phyloP scores from a whole-genome alignment of 225 moss, liverwort and hornwort species.

The Pseudoscleropodium purum region DNA sequence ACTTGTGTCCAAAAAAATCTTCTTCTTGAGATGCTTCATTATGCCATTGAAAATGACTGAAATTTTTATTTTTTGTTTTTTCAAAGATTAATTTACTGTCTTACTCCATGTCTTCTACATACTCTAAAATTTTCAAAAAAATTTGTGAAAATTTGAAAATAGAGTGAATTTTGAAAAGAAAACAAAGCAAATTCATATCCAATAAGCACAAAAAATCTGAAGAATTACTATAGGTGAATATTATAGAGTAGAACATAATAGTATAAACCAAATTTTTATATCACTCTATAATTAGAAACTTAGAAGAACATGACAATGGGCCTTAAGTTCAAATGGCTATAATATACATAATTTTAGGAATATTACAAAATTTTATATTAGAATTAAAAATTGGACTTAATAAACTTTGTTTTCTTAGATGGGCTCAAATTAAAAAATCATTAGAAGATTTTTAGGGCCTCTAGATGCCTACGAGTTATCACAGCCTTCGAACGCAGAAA shows the following conservation, averaged over 20 bases:
- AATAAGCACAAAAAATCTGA: too few relatives aligned
- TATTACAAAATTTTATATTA: not conserved
- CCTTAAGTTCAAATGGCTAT: not conserved
- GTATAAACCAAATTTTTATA: not conserved
- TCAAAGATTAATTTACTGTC: too few relatives aligned
- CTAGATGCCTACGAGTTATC: too few relatives aligned
- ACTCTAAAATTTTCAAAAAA: accelerated
- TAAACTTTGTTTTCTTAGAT: not conserved
- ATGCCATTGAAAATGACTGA: not conserved
- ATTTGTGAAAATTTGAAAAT: too few relatives aligned
- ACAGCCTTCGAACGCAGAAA: too few relatives aligned
- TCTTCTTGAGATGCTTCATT: not conserved
- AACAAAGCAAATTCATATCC: too few relatives aligned
- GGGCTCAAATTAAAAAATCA: not conserved
- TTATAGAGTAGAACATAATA: too few relatives aligned
- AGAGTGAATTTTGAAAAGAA: too few relatives aligned
- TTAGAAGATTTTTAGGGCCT: too few relatives aligned
- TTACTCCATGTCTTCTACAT: too few relatives aligned
- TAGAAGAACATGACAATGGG: not conserved
- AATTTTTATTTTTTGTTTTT: not conserved
- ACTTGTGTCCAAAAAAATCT: too few relatives aligned
- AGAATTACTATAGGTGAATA: not conserved
- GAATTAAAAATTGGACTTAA: not conserved
- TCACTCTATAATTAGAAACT: not conserved
- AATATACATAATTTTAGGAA: not conserved